Evolutionary conservation across 305 asterid genomes (phyloP).

Genomic region (Petunia hybrid): DNA sequence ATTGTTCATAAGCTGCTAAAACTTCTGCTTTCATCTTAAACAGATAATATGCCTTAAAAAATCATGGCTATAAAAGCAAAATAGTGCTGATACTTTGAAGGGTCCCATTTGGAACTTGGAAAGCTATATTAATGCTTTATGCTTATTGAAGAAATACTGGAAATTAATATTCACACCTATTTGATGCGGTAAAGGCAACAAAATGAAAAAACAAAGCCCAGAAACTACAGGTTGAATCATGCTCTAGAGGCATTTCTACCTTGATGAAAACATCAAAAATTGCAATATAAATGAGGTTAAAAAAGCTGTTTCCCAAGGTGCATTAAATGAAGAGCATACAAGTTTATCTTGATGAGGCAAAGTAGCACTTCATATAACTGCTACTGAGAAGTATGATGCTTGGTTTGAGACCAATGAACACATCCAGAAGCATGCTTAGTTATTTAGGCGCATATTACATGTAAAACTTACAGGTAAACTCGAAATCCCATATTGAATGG

Average conservation of each 20-base stretch:
- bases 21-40: constrained; percentile 9
- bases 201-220: constrained; percentile 10
- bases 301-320: neutral
- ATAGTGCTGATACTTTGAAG: neutral
- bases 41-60: constrained; percentile 16
- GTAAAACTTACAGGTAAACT: constrained; percentile 54
- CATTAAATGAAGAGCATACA: neutral
- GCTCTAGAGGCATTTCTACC: neutral
- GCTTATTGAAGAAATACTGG: neutral
- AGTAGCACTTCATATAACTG: neutral
- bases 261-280: neutral
- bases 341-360: neutral
- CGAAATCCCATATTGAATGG: constrained; percentile 57
- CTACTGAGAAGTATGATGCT: neutral
- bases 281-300: neutral
- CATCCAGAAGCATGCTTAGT: constrained; percentile 2
- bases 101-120: neutral
- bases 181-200: neutral
- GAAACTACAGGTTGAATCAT: neutral
- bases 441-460: constrained; percentile 28
- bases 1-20: neutral
- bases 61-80: constrained; percentile 4
- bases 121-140: neutral
- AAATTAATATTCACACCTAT: neutral
- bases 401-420: neutral